Evolutionary conservation across 1,284 basidiomycete genomes (phyloP).

Genomic region (Lentinus polychrous): DNA sequence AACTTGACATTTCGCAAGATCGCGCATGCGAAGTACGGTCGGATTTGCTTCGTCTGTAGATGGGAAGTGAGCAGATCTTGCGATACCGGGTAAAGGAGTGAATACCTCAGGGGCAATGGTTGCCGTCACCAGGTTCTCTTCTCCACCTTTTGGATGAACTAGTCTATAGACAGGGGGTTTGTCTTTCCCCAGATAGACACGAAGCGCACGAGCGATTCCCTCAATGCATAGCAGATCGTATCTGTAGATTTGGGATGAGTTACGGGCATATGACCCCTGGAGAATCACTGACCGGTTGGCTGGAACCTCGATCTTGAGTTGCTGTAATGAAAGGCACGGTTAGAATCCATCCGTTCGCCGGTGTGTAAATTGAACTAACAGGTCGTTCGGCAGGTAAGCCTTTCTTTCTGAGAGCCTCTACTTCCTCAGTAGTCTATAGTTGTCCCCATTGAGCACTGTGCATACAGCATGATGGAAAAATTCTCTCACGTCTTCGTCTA

Average conservation of each 20-base stretch:
- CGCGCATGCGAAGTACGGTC: slow-evolving; percentile 89
- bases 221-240: slow-evolving; percentile 98
- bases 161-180: slow-evolving; percentile 71
- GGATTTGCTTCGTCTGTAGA: slow-evolving; percentile 67
- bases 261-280: no score
- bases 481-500: slow-evolving; percentile 90
- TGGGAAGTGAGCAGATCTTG: background rate
- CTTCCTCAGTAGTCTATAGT: slow-evolving; percentile 80
- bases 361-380: slow-evolving; percentile 35
- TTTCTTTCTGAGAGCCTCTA: slow-evolving; percentile 75
- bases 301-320: slow-evolving; percentile 98
- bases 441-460: background rate
- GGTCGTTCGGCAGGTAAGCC: slow-evolving; percentile 79
- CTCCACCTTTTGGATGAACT: slow-evolving; percentile 59
- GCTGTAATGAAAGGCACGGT: slow-evolving; percentile 34
- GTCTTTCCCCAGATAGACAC: slow-evolving; percentile 77
- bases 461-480: background rate
- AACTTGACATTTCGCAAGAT: slow-evolving; percentile 88
- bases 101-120: slow-evolving; percentile 66
- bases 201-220: slow-evolving; percentile 86
- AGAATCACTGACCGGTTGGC: slow-evolving; percentile 69
- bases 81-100: slow-evolving; percentile 7
- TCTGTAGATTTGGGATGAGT: no score
- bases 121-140: slow-evolving; percentile 59
- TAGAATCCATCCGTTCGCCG: background rate